Evolutionary conservation across 129 eudicot genomes (phyloP).

Genomic region (Tagetes erecta): DNA sequence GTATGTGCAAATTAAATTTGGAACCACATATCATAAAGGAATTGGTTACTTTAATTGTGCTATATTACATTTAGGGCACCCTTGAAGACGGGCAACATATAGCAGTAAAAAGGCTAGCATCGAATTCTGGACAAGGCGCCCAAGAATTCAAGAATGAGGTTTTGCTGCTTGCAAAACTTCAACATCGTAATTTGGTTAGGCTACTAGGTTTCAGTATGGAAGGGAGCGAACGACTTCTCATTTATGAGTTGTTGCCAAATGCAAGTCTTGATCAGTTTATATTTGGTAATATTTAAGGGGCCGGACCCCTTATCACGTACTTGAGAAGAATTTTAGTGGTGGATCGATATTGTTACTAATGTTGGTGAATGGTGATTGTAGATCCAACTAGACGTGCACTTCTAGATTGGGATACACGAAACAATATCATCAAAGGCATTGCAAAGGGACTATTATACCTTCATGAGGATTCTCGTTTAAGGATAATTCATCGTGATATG

Average conservation of each 20-base stretch:
- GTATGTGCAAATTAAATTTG: background rate
- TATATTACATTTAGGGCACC: background rate
- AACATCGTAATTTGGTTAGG: slow-evolving; percentile 7
- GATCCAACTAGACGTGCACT: background rate
- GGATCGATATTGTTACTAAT: background rate
- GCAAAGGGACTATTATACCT: background rate
- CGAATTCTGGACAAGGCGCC: background rate
- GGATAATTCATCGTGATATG: background rate
- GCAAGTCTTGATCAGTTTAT: slow-evolving; percentile 12
- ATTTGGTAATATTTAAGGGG: background rate
- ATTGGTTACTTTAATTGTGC: background rate
- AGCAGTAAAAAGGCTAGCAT: slow-evolving; percentile 4
- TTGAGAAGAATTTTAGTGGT: background rate
- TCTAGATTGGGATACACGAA: background rate
- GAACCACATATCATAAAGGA: no score
- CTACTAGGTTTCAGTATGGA: background rate
- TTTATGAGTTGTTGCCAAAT: slow-evolving; percentile 3
- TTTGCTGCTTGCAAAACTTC: background rate
- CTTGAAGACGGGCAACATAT: background rate
- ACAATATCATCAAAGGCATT: background rate
- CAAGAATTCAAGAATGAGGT: background rate
- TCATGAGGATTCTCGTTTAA: background rate
- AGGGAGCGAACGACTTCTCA: slow-evolving; percentile 3
- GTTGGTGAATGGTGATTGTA: background rate
- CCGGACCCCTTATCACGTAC: no score